phyloP scores from a whole-genome alignment of 2,329 filamentous ascomycete species.

The Fusarium tupiense region DNA sequence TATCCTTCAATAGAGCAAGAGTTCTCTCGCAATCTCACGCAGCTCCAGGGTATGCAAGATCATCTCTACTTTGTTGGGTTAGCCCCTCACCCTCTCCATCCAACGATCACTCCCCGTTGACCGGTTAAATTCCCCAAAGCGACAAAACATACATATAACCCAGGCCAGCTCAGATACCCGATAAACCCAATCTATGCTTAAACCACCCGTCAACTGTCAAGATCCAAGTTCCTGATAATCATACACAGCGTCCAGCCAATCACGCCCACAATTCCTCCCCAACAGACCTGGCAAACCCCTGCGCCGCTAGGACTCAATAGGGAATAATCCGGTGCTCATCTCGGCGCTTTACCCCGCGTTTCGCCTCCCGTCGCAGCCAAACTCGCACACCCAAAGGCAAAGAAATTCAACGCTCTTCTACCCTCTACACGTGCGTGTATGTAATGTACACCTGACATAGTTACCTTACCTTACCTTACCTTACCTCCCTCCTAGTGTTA shows the following conservation, averaged over 20 bases:
- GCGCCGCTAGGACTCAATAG: slow-evolving; percentile 12
- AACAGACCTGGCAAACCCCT: slow-evolving; percentile 5
- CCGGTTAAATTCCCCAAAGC: not conserved
- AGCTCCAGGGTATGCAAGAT: not conserved
- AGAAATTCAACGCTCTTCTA: slow-evolving; percentile 14
- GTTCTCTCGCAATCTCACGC: not conserved
- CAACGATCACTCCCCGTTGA: not conserved
- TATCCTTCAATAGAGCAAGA: not conserved
- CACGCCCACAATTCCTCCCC: slow-evolving; percentile 9
- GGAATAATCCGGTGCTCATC: slow-evolving; percentile 30
- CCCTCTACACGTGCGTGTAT: not conserved
- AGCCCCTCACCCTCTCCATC: not conserved
- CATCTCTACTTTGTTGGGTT: slow-evolving; percentile 6
- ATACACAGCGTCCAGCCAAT: slow-evolving; percentile 1
- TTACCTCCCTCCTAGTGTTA: not conserved
- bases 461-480: not conserved
- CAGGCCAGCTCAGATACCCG: not conserved
- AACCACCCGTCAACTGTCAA: not conserved
- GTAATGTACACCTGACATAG: not conserved
- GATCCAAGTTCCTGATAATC: slow-evolving; percentile 7
- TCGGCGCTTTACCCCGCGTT: slow-evolving; percentile 31
- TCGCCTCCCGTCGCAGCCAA: slow-evolving; percentile 5
- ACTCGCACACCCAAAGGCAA: slow-evolving; percentile 8
- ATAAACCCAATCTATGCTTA: not conserved
- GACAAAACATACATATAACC: not conserved